These are phyloP conservation scores for Tetrapisispora fleetii DNA, from an alignment of 805 yeast species.

Conservation along the genomic window DNA sequence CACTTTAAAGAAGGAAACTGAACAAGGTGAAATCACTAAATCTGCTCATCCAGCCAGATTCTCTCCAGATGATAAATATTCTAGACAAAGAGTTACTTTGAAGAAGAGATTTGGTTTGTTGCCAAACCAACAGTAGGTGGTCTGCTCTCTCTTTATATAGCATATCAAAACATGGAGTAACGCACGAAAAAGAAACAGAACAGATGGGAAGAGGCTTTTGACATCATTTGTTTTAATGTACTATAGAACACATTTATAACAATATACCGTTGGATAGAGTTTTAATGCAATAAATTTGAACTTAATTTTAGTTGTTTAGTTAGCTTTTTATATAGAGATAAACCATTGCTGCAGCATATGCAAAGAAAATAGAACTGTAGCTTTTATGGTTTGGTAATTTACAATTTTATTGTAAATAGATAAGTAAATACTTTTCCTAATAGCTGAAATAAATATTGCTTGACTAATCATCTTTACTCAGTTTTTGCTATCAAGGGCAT, in stretches of 20 bases:
- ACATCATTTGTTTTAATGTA: background rate
- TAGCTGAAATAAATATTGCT: too few relatives aligned
- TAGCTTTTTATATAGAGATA: too few relatives aligned
- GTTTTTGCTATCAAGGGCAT: too few relatives aligned
- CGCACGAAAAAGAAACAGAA: background rate
- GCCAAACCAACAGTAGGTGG: constrained; percentile 33
- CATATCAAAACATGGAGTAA: background rate
- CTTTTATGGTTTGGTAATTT: too few relatives aligned
- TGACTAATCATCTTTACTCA: too few relatives aligned
- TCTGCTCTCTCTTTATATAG: background rate
- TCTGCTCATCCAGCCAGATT: constrained; percentile 99
- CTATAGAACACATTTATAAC: background rate
- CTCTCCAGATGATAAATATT: constrained; percentile 98
- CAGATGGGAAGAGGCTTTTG: background rate
- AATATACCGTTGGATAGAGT: background rate
- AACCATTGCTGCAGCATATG: too few relatives aligned
- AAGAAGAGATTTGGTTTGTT: constrained; percentile 87
- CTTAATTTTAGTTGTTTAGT: too few relatives aligned
- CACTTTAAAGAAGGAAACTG: constrained; percentile 77
- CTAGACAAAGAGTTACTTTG: constrained; percentile 96
- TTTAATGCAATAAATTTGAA: too few relatives aligned
- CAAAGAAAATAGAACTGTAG: too few relatives aligned
- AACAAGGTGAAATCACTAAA: constrained; percentile 87
- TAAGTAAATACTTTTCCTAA: too few relatives aligned
- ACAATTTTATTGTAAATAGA: too few relatives aligned